Evolutionary conservation across 1,284 basidiomycete genomes (phyloP), one percentile per base, ranked within the genome.

Genomic region (Ceratobasidium sp.): DNA sequence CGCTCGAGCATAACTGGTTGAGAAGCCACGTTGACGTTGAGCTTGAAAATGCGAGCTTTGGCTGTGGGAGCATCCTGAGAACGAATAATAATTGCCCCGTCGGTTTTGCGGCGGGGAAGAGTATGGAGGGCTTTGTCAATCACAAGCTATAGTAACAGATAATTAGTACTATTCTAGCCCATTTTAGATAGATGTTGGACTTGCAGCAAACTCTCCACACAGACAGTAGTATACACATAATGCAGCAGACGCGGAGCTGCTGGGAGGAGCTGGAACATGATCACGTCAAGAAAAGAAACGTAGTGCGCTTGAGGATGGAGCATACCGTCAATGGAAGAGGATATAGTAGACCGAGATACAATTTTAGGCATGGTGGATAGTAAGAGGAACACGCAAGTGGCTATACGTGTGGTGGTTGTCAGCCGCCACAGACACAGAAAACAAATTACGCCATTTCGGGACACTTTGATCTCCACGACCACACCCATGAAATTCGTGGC

Each of bases 401-500:
- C 41, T 50, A 26, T 14, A 43, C 18, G 28, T n/a, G 32, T 36
- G 46, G 39, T 57, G 30, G 65, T 59, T n/a, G 57, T 59, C 39
- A 12, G 16, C 23, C 10, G 30, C 53, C 28, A 36, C 65, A 58
- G 16, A 28, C 39, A 52, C 50, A n/a, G 39, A 69, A 57, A 57
- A 57, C 65, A 39, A 57, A 69, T 58, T 57, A 43, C 34, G 16
- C 57, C 23, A 36, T 23, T 23, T 59, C n/a, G 14, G 46, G 61
- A 30, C 41, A 18, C 36, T 41, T 32, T n/a, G 18, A 34, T 32
- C 50, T 39, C 36, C 9, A 30, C 52, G n/a, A 57, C 36, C 32
- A 48, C 46, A 45, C 43, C n/a, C 52, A 97, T 97, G 95, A 96
- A 96, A 83, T 95, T 97, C 80, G 90, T 98, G 76, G 97, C 93